Conservation (phyloP, 164 flowering plant species). For the Umbellularia californica region DNA sequence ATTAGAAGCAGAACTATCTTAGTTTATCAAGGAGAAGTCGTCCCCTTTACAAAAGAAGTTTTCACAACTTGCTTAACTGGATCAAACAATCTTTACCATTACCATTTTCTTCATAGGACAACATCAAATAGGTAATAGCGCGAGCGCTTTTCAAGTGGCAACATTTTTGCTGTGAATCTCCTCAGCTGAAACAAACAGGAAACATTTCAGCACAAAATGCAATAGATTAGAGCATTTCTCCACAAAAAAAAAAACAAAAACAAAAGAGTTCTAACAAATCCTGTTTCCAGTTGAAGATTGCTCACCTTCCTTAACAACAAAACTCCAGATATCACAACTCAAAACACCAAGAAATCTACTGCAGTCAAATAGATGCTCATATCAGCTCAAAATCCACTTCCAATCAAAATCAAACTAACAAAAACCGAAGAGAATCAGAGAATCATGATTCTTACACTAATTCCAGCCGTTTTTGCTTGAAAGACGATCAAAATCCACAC, state of each 20-base stretch:
- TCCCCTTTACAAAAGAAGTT: background rate
- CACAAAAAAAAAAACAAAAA: background rate
- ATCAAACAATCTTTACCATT: background rate
- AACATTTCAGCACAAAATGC: background rate
- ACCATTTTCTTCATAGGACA: background rate
- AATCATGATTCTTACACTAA: background rate
- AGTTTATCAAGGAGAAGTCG: no score
- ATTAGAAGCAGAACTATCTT: background rate
- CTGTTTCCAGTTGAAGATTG: background rate
- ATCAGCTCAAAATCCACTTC: background rate
- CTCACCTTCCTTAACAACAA: background rate
- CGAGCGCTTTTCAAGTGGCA: slow-evolving; percentile 12
- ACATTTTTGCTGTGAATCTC: slow-evolving; percentile 4
- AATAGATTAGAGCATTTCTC: background rate
- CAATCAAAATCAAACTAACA: background rate
- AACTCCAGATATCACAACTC: background rate
- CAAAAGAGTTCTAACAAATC: background rate
- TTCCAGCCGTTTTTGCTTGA: background rate
- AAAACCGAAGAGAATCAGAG: background rate
- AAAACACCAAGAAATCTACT: background rate
- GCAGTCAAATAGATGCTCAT: background rate
- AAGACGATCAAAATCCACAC: background rate
- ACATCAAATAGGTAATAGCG: background rate
- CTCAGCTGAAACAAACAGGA: background rate
- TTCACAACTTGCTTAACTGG: background rate